Base-by-base conservation (phyloP, 768 basidiomycete species). In the Serendipita vermifera region DNA sequence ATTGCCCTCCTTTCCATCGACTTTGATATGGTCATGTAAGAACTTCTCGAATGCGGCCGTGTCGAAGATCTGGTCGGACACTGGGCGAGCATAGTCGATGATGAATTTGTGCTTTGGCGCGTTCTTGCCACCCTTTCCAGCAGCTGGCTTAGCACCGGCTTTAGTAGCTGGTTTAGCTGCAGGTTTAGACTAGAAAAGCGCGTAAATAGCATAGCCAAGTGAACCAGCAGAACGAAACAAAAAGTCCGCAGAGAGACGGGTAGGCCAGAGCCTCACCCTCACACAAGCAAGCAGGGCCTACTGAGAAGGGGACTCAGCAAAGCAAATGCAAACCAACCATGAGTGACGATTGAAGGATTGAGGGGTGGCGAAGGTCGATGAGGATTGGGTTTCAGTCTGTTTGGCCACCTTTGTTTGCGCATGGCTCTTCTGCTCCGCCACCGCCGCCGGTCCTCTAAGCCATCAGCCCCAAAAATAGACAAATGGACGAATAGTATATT, bases 241-340 rank as follows among this genome's bases (percentile, higher is more conserved):
- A 55, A 59, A 59, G 61, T 61, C 58, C 63, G 33, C 59, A 61
- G 69, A 62, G 64, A 66, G 60, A 63, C 64, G 56, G 60, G 60
- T 46, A 59, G 62, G 63, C 63, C 65, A 69, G 71, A 71, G 76
- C 66, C 68, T 85, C 41, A 22, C 20, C 41, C 41, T 36, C 35
- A n/a, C 35, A 36, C 9, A 36, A 11, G 11, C 24, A 15, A 22
- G 11, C 14, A 13, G 64, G 85, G 82, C 85, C 85, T 87, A 87
- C 86, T 87, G 86, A 87, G 86, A 87, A 84, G 81, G 67, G 63
- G 76, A 77, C 85, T 86, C 85, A 87, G 85, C 84, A 87, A 85
- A 86, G 85, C 84, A 67, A 43, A 43, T 22, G 9, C n/a, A 15
- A 22, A 15, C 41, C 11, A 43, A 24, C 14, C 24, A 15, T 24